Evolutionary conservation across 1,284 basidiomycete genomes (phyloP), one percentile per base, ranked within the genome.

Genomic region (Puccinia horiana): DNA sequence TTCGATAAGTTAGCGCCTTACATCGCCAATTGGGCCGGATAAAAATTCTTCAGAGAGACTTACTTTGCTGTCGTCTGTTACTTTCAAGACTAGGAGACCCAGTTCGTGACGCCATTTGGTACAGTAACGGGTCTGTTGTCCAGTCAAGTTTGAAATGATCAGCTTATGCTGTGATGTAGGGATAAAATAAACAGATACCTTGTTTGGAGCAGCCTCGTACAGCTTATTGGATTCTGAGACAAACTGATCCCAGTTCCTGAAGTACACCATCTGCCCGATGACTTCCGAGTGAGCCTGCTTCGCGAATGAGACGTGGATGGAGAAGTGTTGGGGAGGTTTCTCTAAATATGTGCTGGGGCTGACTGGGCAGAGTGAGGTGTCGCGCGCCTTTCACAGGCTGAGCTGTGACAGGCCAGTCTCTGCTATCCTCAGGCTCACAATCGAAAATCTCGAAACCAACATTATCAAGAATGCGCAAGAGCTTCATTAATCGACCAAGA

Each of bases 31-130:
- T n/a, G n/a, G n/a, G n/a, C n/a, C n/a, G n/a, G n/a, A n/a, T n/a
- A n/a, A n/a, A n/a, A n/a, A 20, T 65, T 65, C 4, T 40, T 35
- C 16, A 40, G 29, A 29, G 8, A 37, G 35, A 35, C 35, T 65
- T 18, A 78, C 76, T 52, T 78, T 78, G 18, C 20, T 49, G 26
- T 78, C 76, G 47, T 78, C 61, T 47, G 76, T 78, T 26, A 78
- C 76, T 49, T 78, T 78, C 5, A 78, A 32, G 4, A 78, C 44
- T 20, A 78, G 63, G 18, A 63, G 61, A 18, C 63, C 63, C 29
- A 67, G 37, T 52, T 47, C 58, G 47, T 67, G 56, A 23, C 61
- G 56, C 76, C 76, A 78, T 69, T 67, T 78, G 23, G 61, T 67
- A 44, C 76, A 78, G 26, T 78, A 78, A 37, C 76, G 37, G 40